Conservation (phyloP, 352 stramenopile species). For the Phytophthora pini region DNA sequence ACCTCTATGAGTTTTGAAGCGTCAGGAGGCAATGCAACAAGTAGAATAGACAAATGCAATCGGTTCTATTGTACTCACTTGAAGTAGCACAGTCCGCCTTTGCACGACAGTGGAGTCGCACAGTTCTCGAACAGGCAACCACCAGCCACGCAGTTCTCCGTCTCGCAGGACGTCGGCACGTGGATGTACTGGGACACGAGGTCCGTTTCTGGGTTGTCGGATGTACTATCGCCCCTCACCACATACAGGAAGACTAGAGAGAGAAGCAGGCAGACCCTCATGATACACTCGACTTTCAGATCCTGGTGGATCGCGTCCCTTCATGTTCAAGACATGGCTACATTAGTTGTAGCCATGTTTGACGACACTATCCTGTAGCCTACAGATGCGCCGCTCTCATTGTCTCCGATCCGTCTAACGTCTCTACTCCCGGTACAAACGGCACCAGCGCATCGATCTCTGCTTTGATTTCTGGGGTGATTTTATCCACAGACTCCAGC, state of each 20-base stretch:
- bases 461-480: conserved; percentile 55
- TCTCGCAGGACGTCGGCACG: conserved; percentile 48
- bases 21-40: conserved; percentile 2
- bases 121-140: conserved; percentile 69
- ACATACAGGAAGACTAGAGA: conserved; percentile 6
- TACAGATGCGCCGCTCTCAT: too few species aligned
- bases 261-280: conserved; percentile 15
- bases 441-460: conserved; percentile 51
- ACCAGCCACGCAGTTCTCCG: conserved; percentile 40
- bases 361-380: too few species aligned
- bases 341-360: too few species aligned
- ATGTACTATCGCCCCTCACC: not conserved
- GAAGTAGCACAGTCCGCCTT: conserved; percentile 65
- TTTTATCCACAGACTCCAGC: conserved; percentile 43
- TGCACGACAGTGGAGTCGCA: conserved; percentile 46
- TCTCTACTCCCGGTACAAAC: conserved; percentile 2
- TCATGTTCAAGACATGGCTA: conserved; percentile 1
- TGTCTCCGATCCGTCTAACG: too few species aligned
- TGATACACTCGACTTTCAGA: conserved; percentile 7
- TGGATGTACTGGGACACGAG: conserved; percentile 44
- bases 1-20: conserved; percentile 28
- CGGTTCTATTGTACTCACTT: conserved; percentile 30
- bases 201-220: conserved; percentile 8
- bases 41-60: not conserved
- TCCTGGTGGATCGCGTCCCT: conserved; percentile 14